phyloP scores from a whole-genome alignment of 2,329 filamentous ascomycete species.

The Diaporthe sp. region DNA sequence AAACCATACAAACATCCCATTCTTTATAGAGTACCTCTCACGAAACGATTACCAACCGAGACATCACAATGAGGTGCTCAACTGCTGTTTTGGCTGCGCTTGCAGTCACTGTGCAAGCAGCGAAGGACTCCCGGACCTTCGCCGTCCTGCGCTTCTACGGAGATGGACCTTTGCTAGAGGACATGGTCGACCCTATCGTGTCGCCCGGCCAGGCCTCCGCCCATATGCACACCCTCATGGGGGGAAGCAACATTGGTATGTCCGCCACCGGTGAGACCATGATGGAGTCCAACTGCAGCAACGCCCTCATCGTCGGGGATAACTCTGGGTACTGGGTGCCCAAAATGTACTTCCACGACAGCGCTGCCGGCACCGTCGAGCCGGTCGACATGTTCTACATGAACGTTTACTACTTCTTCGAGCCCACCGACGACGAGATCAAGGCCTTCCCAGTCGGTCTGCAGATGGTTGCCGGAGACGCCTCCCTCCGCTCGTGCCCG shows the following conservation, averaged over 20 bases:
- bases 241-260: conserved; percentile 74
- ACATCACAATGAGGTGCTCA: conserved; percentile 22
- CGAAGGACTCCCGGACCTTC: conserved; percentile 63
- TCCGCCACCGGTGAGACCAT: conserved; percentile 71
- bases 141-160: conserved; percentile 79
- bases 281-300: conserved; percentile 73
- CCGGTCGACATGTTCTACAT: conserved; percentile 77
- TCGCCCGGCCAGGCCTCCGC: conserved; percentile 65
- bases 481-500: conserved; percentile 67
- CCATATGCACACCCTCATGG: conserved; percentile 79
- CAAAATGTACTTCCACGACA: conserved; percentile 73
- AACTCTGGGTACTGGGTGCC: conserved; percentile 84
- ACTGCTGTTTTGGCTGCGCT: conserved; percentile 47
- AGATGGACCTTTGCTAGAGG: conserved; percentile 68
- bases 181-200: conserved; percentile 76
- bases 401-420: conserved; percentile 82
- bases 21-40: neutral
- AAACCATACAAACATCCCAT: neutral
- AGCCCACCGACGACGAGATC: conserved; percentile 72
- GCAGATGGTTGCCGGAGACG: conserved; percentile 76
- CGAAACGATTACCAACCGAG: neutral
- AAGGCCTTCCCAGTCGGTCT: conserved; percentile 77
- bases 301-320: conserved; percentile 75
- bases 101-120: conserved; percentile 49
- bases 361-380: conserved; percentile 71